Percentiles rank a stretch among this genome's conserved stretches.
These are phyloP conservation scores for Rhododendron henanense DNA, from an alignment of 148 eudicot genomes.

Conservation along the genomic window DNA sequence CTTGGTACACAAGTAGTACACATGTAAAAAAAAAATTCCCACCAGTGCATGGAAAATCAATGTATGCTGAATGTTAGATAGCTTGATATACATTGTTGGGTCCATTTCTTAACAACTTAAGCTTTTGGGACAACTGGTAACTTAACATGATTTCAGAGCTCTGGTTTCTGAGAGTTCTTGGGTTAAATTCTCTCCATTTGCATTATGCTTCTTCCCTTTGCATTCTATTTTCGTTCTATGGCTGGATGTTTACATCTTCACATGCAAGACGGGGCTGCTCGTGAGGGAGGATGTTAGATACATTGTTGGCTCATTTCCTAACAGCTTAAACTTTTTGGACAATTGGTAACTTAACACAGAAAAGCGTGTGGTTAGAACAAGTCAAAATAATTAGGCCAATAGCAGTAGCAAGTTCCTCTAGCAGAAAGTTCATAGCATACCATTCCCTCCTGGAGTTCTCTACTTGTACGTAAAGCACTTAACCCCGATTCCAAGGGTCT, in stretches of 20 bases:
- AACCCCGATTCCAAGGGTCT: constrained; percentile 81
- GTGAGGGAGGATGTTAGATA: not conserved
- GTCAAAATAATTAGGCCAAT: not conserved
- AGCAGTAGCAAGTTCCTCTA: not conserved
- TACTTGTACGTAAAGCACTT: constrained; percentile 73
- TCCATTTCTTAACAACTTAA: too few relatives aligned
- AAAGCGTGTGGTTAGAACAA: not conserved
- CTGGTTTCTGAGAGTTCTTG: too few relatives aligned
- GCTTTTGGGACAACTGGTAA: too few relatives aligned
- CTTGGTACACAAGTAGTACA: not conserved
- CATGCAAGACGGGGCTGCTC: not conserved
- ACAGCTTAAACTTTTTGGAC: not conserved
- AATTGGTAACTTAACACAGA: not conserved
- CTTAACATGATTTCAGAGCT: too few relatives aligned
- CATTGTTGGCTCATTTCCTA: not conserved
- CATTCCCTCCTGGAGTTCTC: constrained; percentile 87
- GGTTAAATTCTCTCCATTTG: too few relatives aligned
- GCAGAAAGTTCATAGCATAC: constrained; percentile 25
- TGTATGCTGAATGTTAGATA: too few relatives aligned
- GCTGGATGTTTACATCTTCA: not conserved
- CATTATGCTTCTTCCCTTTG: not conserved
- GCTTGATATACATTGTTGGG: too few relatives aligned
- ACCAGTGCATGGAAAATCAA: not conserved
- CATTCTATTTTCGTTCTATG: not conserved
- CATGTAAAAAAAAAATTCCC: not conserved